phyloP scores from a whole-genome alignment of 345 rosid species.

The Melaleuca quinquenervia region DNA sequence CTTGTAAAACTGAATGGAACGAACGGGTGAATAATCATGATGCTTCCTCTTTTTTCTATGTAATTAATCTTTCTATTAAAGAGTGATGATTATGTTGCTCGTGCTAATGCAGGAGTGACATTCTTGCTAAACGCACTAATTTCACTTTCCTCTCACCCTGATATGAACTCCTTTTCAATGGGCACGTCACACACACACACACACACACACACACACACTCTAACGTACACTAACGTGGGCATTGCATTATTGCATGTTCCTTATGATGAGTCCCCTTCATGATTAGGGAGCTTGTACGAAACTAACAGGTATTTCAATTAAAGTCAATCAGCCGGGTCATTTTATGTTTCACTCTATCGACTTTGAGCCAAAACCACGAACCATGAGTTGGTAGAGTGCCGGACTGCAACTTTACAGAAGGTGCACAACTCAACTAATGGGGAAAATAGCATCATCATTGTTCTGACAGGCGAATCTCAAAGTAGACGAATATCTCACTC shows the following conservation, averaged over 20 bases:
- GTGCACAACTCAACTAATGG: not conserved
- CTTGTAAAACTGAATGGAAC: not conserved
- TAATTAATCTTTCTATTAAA: not conserved
- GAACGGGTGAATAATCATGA: not conserved
- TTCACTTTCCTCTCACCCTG: not conserved
- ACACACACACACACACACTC: not conserved
- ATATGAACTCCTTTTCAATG: not conserved
- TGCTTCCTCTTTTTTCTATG: not conserved
- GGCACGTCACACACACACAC: not conserved
- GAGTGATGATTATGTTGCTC: not conserved
- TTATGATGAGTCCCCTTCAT: not conserved
- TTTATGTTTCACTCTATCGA: not conserved
- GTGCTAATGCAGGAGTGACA: not conserved
- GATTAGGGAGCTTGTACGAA: not conserved
- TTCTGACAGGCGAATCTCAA: not conserved
- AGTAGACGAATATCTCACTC: not conserved
- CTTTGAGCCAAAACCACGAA: not conserved
- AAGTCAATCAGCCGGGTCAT: not conserved
- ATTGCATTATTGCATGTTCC: not conserved
- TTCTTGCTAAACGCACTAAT: not conserved
- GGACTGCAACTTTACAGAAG: not conserved
- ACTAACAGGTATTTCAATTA: not conserved
- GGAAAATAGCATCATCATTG: not conserved
- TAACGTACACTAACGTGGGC: not conserved
- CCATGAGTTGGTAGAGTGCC: not conserved